Conservation (phyloP, 1,139 yeast species). For the Lizanozyma gosingica region DNA sequence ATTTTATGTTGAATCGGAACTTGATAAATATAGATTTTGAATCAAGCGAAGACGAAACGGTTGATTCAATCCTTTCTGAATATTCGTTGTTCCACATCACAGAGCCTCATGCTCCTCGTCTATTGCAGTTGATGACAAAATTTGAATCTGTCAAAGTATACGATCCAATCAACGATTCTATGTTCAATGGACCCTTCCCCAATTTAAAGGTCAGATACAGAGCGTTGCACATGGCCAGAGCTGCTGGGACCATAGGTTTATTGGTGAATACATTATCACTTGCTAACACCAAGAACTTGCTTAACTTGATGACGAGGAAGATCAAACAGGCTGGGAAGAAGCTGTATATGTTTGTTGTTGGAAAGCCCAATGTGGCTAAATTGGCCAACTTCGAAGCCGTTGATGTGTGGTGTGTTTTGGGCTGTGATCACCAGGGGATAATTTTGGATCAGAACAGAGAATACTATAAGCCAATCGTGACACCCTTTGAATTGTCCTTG, state of each 20-base stretch:
- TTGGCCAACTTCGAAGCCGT: conserved; percentile 88
- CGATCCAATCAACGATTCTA: conserved; percentile 25
- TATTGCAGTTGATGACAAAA: conserved; percentile 65
- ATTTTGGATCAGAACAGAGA: conserved; percentile 70
- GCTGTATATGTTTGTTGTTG: conserved; percentile 89
- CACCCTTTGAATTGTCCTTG: conserved; percentile 83
- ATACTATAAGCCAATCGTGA: conserved; percentile 82
- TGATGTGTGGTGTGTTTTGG: conserved; percentile 89
- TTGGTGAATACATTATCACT: conserved; percentile 83
- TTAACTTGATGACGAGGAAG: conserved; percentile 50
- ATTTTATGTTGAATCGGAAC: conserved; percentile 3
- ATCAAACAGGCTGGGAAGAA: conserved; percentile 77
- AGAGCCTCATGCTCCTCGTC: conserved; percentile 68
- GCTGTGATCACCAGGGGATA: conserved; percentile 93
- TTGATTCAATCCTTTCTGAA: conserved; percentile 18
- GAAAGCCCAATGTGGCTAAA: conserved; percentile 97
- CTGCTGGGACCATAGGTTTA: conserved; percentile 88
- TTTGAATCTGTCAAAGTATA: conserved; percentile 45
- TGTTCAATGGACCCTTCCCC: conserved; percentile 56
- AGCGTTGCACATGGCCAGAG: conserved; percentile 78
- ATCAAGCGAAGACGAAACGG: conserved; percentile 10
- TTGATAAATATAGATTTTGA: conserved; percentile 6
- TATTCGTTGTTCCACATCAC: conserved; percentile 63
- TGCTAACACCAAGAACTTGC: conserved; percentile 54
- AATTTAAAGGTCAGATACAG: conserved; percentile 76